phyloP scores from a whole-genome alignment of 768 basidiomycete species.

The Amanita rimosa region DNA sequence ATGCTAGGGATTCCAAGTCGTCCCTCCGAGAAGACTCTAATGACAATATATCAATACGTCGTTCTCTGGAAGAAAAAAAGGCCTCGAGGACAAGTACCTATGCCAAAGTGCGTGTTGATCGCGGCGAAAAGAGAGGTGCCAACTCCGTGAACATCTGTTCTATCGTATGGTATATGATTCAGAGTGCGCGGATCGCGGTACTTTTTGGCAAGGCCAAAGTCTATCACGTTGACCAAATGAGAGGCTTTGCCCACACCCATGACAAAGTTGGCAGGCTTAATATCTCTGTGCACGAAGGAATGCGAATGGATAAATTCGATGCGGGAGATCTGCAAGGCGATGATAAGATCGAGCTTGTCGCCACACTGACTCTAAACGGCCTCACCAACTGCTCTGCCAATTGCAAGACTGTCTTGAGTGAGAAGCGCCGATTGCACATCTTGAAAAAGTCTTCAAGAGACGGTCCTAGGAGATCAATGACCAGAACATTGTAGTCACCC shows the following conservation, averaged over 20 bases:
- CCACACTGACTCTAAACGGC: slow-evolving; percentile 7
- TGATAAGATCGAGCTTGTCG: background rate
- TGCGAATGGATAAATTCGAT: slow-evolving; percentile 95
- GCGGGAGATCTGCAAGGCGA: slow-evolving; percentile 66
- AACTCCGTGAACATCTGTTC: slow-evolving; percentile 68
- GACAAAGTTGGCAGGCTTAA: slow-evolving; percentile 98
- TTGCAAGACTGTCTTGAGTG: slow-evolving; percentile 87
- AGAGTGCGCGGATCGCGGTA: slow-evolving; percentile 57
- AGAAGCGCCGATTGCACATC: slow-evolving; percentile 85
- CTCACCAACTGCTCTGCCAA: slow-evolving; percentile 91
- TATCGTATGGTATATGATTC: slow-evolving; percentile 61
- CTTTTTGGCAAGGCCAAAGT: slow-evolving; percentile 78
- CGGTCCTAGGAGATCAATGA: slow-evolving; percentile 93
- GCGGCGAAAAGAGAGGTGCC: slow-evolving; percentile 70
- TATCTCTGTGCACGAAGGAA: slow-evolving; percentile 91
- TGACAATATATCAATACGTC: slow-evolving; percentile 8
- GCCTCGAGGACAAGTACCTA: slow-evolving; percentile 34
- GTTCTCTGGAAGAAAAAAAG: slow-evolving; percentile 6
- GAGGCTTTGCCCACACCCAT: slow-evolving; percentile 62
- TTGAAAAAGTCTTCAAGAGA: slow-evolving; percentile 82
- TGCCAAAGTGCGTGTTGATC: slow-evolving; percentile 64
- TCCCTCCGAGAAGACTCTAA: slow-evolving; percentile 71
- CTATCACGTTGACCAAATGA: slow-evolving; percentile 82
- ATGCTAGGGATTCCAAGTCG: slow-evolving; percentile 70
- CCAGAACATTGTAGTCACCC: slow-evolving; percentile 95